Evolutionary conservation across 2,329 filamentous ascomycete genomes (phyloP).

Genomic region (Coleophoma cylindrospora): DNA sequence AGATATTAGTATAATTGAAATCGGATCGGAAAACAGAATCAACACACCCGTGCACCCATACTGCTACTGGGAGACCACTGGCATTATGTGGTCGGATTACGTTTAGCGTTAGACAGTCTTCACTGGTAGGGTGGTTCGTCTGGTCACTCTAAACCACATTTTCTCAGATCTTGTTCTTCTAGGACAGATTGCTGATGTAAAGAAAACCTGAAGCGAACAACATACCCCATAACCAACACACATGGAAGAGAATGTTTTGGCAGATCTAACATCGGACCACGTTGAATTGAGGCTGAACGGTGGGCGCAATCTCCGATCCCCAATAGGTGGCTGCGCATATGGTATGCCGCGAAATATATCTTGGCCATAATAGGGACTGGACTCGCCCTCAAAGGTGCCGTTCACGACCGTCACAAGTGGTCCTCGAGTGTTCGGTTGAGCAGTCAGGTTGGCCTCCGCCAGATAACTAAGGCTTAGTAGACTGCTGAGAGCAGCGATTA

Average conservation of each 20-base stretch:
- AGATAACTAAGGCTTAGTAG: too few species aligned
- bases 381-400: background rate
- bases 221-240: slow-evolving; percentile 2
- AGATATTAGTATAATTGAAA: too few species aligned
- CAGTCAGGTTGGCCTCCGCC: too few species aligned
- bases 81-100: background rate
- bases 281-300: background rate
- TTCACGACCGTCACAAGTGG: slow-evolving; percentile 1
- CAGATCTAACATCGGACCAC: slow-evolving; percentile 1
- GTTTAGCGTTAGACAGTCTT: slow-evolving; percentile 3
- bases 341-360: slow-evolving; percentile 4
- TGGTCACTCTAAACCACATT: background rate
- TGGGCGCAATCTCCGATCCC: background rate
- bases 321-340: slow-evolving; percentile 3
- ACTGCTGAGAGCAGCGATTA: too few species aligned
- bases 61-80: background rate
- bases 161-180: background rate
- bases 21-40: too few species aligned
- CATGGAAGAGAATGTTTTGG: background rate
- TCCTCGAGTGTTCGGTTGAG: too few species aligned
- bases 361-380: background rate
- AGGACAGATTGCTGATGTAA: background rate
- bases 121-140: background rate
- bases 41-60: background rate
- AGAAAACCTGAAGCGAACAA: background rate